Base-by-base conservation (phyloP, 2,329 filamentous ascomycete species). In the Xylariaceae sp. region DNA sequence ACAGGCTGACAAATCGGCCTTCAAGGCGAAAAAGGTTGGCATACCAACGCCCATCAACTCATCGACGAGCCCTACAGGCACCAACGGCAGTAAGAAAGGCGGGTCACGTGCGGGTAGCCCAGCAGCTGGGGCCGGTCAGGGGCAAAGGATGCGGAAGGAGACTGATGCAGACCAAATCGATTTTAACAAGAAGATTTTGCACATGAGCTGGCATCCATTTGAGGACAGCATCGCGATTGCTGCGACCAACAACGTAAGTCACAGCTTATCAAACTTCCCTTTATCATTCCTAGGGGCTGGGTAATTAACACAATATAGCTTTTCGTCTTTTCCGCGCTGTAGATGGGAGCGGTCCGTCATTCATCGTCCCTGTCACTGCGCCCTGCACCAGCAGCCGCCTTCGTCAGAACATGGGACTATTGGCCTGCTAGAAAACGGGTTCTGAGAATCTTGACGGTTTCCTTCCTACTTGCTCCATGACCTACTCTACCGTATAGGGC, bases 161-260 rank as follows among this genome's bases (percentile, higher is more conserved):
- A 99, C 94, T 47, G 94, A 99, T 74, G 94, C 94, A 53, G 93
- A 99, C 74, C 93, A 97, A 78, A 97, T 97, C 74, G 94, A 99
- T 75, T 99, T 97, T 77, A 97, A 97, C 83, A 99, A 97, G 84
- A 99, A 99, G 84, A 99, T 99, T 67, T 74, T 99, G 71, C 94
- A 99, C 74, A 99, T 99, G 94, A 97, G 93, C 77, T 99, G 94
- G 94, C 94, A 99, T 85, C 94, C 94, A 42, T 97, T 95, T 68
- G 94, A 99, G 77, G 93, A 99, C 77, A 97, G 93, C 78, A 99
- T 99, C 77, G 94, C 94, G 53, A 99, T 99, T 79, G 94, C 94
- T 65, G 94, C 94, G 57, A 99, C 94, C 61, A 99, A 99, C 81
- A 99, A 99, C 77, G 94, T 97, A 78, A 88, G 93, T 81, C 13